Base-by-base conservation (phyloP, 139 green algal genomes). In the Volvox reticuliferus region DNA sequence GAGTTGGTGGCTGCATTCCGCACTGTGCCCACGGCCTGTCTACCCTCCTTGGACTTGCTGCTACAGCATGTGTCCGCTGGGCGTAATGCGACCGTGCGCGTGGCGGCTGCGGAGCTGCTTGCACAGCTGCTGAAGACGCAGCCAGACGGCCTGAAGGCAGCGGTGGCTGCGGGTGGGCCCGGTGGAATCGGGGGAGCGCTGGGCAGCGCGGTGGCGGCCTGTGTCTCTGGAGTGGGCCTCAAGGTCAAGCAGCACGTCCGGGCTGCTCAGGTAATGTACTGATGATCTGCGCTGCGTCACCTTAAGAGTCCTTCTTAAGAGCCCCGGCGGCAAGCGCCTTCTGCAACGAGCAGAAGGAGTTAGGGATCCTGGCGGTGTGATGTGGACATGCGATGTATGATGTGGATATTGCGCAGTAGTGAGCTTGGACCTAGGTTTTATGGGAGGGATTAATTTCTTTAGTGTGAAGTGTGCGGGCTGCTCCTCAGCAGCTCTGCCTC, bases 91-190 rank as follows among this genome's bases (percentile, higher is more conserved):
- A 36, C 79, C 71, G 69, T 75, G 44, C 91, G 84, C 22, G 44
- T n/a, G 14, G 82, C 93, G 87, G 94, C 94, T 16, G 88, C 87
- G 2, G 63, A 76, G 76, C 90, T 96, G 71, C 68, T 96, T 69
- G 86, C 80, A 0, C n/a, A 28, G 26, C 67, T 85, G 61, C 18
- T 93, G 13, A 68, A 33, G 19, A 19, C 62, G 0, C 62, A 76
- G 88, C 79, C 61, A 24, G 63, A 73, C 12, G 85, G 91, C n/a
- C 82, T 92, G 63, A 44, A 55, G 19, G 83, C 13, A 12, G 87
- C 82, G 83, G 32, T 92, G 69, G 50, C 67, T 0, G 30, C 62
- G 32, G 82, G 62, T 22, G 55, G 44, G 36, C 17, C 30, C 19
- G 32, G 32, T 24, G 82, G 83, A 2, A 35, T 18, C 32, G 32